These are phyloP conservation scores for Gomphus bonarii DNA, from an alignment of 1,284 basidiomycete genomes.

Conservation along the genomic window DNA sequence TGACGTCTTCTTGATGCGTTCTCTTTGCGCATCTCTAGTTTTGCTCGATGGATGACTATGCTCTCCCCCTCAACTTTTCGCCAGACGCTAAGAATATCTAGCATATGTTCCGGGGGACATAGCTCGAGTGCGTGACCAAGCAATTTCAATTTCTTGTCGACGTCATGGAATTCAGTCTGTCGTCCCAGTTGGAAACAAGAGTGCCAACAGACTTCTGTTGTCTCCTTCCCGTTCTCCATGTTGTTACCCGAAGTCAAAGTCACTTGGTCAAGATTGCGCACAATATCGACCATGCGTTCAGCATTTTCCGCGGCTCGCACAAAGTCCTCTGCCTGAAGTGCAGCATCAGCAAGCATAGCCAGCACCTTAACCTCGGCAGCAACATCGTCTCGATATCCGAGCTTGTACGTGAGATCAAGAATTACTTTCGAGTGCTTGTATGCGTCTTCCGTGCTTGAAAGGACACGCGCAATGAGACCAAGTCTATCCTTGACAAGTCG, in stretches of 20 bases:
- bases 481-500: slow-evolving; percentile 80
- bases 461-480: slow-evolving; percentile 69
- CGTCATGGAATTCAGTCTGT: slow-evolving; percentile 64
- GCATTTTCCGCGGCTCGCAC: slow-evolving; percentile 59
- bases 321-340: slow-evolving; percentile 74
- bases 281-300: slow-evolving; percentile 60
- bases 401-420: slow-evolving; percentile 77
- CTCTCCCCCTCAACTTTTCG: slow-evolving; percentile 55
- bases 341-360: slow-evolving; percentile 82
- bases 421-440: slow-evolving; percentile 87
- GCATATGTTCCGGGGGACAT: slow-evolving; percentile 73
- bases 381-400: slow-evolving; percentile 65
- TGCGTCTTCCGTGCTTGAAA: slow-evolving; percentile 73
- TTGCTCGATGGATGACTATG: slow-evolving; percentile 37
- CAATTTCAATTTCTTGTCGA: slow-evolving; percentile 55
- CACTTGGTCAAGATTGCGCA: slow-evolving; percentile 38
- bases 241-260: slow-evolving; percentile 22
- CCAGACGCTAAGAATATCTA: slow-evolving; percentile 68
- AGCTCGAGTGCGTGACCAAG: slow-evolving; percentile 79
- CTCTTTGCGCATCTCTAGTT: slow-evolving; percentile 10
- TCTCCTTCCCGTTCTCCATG: slow-evolving; percentile 34
- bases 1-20: slow-evolving; percentile 1
- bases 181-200: slow-evolving; percentile 79
- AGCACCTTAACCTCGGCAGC: slow-evolving; percentile 72
- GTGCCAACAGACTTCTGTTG: slow-evolving; percentile 77